Evolutionary conservation across 257 asterid species (phyloP).

Genomic region (Primulina tabacum): DNA sequence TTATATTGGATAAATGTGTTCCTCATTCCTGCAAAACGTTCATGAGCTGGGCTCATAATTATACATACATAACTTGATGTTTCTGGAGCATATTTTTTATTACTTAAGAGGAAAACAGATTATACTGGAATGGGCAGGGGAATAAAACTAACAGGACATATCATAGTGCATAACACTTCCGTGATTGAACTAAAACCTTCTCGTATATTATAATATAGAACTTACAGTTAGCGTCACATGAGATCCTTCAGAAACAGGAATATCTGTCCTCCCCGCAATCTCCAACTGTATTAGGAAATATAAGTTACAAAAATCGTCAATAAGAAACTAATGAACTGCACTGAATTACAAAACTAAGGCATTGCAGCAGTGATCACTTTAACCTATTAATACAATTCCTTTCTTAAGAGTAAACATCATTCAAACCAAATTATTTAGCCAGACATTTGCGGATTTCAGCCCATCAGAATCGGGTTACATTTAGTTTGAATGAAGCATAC

Average conservation of each 20-base stretch:
- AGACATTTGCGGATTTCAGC: not conserved
- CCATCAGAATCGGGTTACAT: slow-evolving; percentile 1
- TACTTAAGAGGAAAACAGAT: too few species aligned
- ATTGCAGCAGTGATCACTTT: slow-evolving; percentile 3
- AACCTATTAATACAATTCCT: not conserved
- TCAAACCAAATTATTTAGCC: too few species aligned
- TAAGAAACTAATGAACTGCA: not conserved
- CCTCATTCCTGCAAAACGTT: not conserved
- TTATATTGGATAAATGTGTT: not conserved
- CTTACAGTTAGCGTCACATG: slow-evolving; percentile 90
- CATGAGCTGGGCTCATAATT: not conserved
- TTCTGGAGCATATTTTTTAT: slow-evolving; percentile 10
- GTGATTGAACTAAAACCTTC: slow-evolving; percentile 4
- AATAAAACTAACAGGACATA: slow-evolving; percentile 1
- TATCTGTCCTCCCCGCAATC: slow-evolving; percentile 84
- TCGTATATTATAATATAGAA: slow-evolving; percentile 8
- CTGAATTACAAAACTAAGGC: not conserved
- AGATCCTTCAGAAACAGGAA: slow-evolving; percentile 99
- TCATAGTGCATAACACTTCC: not conserved
- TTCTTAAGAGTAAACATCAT: too few species aligned
- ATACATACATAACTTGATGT: not conserved
- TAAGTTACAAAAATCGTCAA: slow-evolving; percentile 15
- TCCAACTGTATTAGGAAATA: slow-evolving; percentile 59
- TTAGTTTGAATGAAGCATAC: not conserved
- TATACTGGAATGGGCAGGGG: not conserved